Conservation (phyloP, 1,139 yeast genomes). For the Casaregolazyma suthepensis region DNA sequence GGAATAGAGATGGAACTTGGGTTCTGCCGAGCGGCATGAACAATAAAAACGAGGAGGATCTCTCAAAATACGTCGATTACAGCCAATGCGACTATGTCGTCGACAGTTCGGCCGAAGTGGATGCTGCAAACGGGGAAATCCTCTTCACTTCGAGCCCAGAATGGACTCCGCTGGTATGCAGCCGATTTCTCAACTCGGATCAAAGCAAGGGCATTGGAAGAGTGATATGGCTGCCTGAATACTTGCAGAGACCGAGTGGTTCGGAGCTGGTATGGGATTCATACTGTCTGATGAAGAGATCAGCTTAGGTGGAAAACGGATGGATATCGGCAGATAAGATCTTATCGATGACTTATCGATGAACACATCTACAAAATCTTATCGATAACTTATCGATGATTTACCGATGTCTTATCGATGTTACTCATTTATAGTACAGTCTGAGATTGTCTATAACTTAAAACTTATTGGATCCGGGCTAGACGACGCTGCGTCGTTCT, state of each 20-base stretch:
- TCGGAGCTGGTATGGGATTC: conserved; percentile 25
- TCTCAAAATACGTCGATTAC: conserved; percentile 22
- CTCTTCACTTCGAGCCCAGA: conserved; percentile 21
- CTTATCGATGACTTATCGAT: too few relatives aligned
- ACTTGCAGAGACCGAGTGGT: conserved; percentile 19
- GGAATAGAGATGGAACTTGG: conserved; percentile 33
- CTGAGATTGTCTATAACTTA: too few relatives aligned
- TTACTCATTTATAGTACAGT: too few relatives aligned
- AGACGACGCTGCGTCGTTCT: too few relatives aligned
- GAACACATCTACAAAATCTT: not conserved
- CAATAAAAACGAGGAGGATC: conserved; percentile 49
- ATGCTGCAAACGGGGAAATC: conserved; percentile 24
- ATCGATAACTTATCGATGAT: too few relatives aligned
- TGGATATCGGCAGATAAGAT: too few relatives aligned
- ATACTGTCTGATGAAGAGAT: conserved; percentile 26
- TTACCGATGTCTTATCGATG: too few relatives aligned
- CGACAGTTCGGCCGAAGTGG: conserved; percentile 28
- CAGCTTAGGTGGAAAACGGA: not conserved
- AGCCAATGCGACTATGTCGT: conserved; percentile 33
- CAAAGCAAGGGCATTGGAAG: conserved; percentile 38
- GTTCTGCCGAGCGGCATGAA: conserved; percentile 61
- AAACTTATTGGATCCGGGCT: too few relatives aligned
- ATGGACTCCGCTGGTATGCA: conserved; percentile 34
- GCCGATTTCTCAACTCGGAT: conserved; percentile 33
- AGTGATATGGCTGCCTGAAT: conserved; percentile 34